Evolutionary conservation across 257 asterid species (phyloP), one percentile per base, ranked within the genome.

Genomic region (Primulina eburnea): DNA sequence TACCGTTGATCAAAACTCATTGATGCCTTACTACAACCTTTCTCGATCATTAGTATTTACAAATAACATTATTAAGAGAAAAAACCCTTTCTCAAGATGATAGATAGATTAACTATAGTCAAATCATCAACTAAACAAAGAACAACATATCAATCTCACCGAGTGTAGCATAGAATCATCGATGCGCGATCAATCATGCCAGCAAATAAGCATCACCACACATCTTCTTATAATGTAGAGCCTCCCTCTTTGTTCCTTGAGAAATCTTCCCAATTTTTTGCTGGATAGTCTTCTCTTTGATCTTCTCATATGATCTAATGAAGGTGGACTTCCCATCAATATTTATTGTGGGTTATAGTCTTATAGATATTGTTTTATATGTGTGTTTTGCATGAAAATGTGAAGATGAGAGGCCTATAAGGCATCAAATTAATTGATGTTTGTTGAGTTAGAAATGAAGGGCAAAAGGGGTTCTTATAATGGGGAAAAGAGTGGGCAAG

Each of bases 151-250:
- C 34, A 5, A 7, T 5, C 34, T 32, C 34, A 38, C 50, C 5
- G 6, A 0, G n/a, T 43, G 53, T 43, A 43, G 53, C 6, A 43
- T 12, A 43, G n/a, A 43, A 43, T 43, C n/a, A 11, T 43, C n/a
- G 6, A 2, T 26, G n/a, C 43, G 40, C 4, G 9, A 18, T 83
- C 64, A 89, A 26, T 90, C 95, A 53, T 83, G 88, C 96, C 95
- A 90, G 68, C 95, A 90, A 32, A 90, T 84, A 64, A 90, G 92
- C 92, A 88, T 88, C 14, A 86, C 87, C 3, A 88, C 95, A 55
- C 96, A 90, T 86, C 92, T 90, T 77, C 89, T 73, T 61, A 84
- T 35, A 4, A 90, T 90, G 70, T 90, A 88, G 52, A 88, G 78
- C 73, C 89, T 84, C 58, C 89, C 96, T 77, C 89, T 84, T 20